phyloP scores from a whole-genome alignment of 192 early-diverging fungal species.

The Backusella morwellensis region DNA sequence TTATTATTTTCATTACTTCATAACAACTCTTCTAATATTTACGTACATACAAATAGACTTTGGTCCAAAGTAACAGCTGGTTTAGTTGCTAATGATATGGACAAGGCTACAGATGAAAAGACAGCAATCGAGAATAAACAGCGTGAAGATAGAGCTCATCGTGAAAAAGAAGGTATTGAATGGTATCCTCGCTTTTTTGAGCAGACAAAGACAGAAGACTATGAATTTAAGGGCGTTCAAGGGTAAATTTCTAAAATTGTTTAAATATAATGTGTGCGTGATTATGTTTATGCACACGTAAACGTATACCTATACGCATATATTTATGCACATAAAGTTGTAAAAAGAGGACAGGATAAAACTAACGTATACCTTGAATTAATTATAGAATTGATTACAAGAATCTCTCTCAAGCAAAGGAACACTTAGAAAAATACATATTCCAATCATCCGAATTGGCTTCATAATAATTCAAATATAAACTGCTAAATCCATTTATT shows the following conservation, averaged over 20 bases:
- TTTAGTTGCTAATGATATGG: conserved; percentile 60
- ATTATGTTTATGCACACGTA: background rate
- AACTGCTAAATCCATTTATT: background rate
- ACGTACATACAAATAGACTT: conserved; percentile 35
- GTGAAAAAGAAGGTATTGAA: conserved; percentile 49
- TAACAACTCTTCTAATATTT: background rate
- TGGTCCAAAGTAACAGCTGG: conserved; percentile 78
- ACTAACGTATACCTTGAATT: background rate
- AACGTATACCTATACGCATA: background rate
- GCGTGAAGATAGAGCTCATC: conserved; percentile 53
- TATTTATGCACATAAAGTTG: background rate
- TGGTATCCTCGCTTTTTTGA: conserved; percentile 72
- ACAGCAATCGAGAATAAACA: conserved; percentile 71
- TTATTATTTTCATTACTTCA: background rate
- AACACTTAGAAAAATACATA: conserved; percentile 2
- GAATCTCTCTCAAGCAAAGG: background rate
- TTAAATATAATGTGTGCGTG: background rate
- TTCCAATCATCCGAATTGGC: background rate
- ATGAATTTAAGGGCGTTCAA: conserved; percentile 40
- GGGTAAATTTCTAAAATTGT: background rate
- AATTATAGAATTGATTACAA: conserved; percentile 10
- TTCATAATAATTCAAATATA: conserved; percentile 4
- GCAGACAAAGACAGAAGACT: conserved; percentile 29
- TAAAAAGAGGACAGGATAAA: background rate
- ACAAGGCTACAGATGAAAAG: conserved; percentile 70